Evolutionary conservation across 2,329 filamentous ascomycete species (phyloP).

Genomic region (Trichoderma hamatum): DNA sequence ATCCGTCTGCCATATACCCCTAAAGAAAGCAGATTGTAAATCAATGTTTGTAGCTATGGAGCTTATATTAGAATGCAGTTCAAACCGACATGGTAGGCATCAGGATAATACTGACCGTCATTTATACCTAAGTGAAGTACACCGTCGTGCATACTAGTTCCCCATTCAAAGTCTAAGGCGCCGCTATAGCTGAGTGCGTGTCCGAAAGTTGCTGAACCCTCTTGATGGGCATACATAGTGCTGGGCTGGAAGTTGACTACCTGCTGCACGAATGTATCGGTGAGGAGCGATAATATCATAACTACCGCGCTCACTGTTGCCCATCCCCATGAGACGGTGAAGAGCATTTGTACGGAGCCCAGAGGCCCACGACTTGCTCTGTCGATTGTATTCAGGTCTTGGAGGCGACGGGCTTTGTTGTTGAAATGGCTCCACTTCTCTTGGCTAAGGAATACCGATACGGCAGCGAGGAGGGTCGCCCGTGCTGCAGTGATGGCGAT

Average conservation of each 20-base stretch:
- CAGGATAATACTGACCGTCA: background rate
- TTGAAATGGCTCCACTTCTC: background rate
- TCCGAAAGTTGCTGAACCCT: background rate
- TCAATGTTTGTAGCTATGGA: background rate
- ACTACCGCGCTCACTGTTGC: background rate
- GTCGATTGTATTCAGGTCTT: background rate
- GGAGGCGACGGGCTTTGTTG: background rate
- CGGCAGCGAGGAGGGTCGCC: background rate
- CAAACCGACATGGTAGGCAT: background rate
- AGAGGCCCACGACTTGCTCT: background rate
- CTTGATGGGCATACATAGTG: background rate
- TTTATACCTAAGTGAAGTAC: background rate
- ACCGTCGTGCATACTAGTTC: background rate
- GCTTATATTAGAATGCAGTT: background rate
- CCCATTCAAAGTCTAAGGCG: background rate
- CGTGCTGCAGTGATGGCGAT: background rate
- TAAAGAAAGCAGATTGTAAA: background rate
- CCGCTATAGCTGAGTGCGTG: background rate
- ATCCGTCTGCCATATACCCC: background rate
- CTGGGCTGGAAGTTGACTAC: background rate
- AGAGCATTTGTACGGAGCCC: background rate
- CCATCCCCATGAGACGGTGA: background rate
- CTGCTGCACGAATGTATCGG: background rate
- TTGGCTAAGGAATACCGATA: background rate
- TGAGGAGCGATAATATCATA: background rate